A percentile compares a stretch with the other conserved stretches of the same genome.
Evolutionary conservation across 106 monocot species (phyloP).

Genomic region (Allium cepa): DNA sequence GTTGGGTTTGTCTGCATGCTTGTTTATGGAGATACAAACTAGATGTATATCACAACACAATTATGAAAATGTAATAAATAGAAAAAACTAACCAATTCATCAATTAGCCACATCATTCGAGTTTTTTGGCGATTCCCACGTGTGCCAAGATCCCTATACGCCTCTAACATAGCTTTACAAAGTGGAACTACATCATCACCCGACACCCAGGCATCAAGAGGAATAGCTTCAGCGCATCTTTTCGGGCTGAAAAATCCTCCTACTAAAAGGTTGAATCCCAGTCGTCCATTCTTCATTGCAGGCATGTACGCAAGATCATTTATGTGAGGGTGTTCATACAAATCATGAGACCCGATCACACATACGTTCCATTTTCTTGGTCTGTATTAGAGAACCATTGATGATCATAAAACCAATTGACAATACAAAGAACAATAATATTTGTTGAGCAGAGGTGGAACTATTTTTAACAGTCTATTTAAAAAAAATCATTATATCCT

Average conservation of each 20-base stretch:
- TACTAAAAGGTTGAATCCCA: slow-evolving; percentile 91
- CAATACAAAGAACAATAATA: too few species aligned
- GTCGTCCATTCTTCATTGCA: slow-evolving; percentile 55
- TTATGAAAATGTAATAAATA: too few species aligned
- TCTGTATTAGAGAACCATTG: slow-evolving; percentile 11
- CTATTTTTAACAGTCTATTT: too few species aligned
- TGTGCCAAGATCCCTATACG: slow-evolving; percentile 82
- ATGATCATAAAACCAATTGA: too few species aligned
- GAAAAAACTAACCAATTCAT: slow-evolving; percentile 68
- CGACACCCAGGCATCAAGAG: slow-evolving; percentile 84
- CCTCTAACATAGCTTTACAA: slow-evolving; percentile 75
- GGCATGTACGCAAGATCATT: slow-evolving; percentile 98
- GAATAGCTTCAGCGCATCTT: slow-evolving; percentile 82
- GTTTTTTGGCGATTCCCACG: slow-evolving; percentile 93
- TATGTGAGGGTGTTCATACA: slow-evolving; percentile 97
- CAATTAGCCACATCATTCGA: slow-evolving; percentile 98
- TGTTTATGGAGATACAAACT: too few species aligned
- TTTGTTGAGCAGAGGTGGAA: too few species aligned
- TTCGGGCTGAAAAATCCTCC: slow-evolving; percentile 98
- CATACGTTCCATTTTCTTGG: slow-evolving; percentile 99
- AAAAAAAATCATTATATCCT: too few species aligned
- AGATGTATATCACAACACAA: too few species aligned
- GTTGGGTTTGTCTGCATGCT: too few species aligned
- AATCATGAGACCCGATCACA: slow-evolving; percentile 85
- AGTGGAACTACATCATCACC: slow-evolving; percentile 53